Evolutionary conservation across 129 eudicot genomes (phyloP).

Genomic region (Arctium minus): DNA sequence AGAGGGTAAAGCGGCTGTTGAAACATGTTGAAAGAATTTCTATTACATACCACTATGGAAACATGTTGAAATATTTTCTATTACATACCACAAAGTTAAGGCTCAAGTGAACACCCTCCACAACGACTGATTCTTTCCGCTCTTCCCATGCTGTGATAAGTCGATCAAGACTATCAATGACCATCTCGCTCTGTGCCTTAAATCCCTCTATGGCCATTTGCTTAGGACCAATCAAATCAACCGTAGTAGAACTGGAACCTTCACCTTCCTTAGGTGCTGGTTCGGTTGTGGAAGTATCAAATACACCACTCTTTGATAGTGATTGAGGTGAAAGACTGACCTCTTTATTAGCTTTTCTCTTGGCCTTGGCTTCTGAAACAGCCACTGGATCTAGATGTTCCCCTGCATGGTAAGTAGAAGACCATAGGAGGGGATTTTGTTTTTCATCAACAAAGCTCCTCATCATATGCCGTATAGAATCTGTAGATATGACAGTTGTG

Average conservation of each 20-base stretch:
- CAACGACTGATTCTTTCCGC: slow-evolving; percentile 64
- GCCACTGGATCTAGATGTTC: slow-evolving; percentile 69
- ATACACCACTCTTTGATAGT: slow-evolving; percentile 18
- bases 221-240: slow-evolving; percentile 50
- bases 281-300: slow-evolving; percentile 24
- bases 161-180: slow-evolving; percentile 75
- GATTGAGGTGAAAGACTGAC: slow-evolving; percentile 22
- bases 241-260: slow-evolving; percentile 3
- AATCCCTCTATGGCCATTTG: slow-evolving; percentile 81
- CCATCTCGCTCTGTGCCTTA: slow-evolving; percentile 88
- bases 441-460: slow-evolving; percentile 74
- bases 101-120: slow-evolving; percentile 77
- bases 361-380: slow-evolving; percentile 71
- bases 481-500: slow-evolving; percentile 70
- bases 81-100: slow-evolving; percentile 62
- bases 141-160: slow-evolving; percentile 79
- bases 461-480: slow-evolving; percentile 85
- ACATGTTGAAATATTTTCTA: background rate
- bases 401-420: slow-evolving; percentile 84
- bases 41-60: background rate
- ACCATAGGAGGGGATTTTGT: slow-evolving; percentile 70
- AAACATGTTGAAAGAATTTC: too few relatives aligned
- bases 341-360: slow-evolving; percentile 52
- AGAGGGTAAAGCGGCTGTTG: too few relatives aligned
- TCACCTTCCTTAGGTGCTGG: slow-evolving; percentile 18